phyloP scores from a whole-genome alignment of 805 yeast species.

The Jamesozyma piceae region DNA sequence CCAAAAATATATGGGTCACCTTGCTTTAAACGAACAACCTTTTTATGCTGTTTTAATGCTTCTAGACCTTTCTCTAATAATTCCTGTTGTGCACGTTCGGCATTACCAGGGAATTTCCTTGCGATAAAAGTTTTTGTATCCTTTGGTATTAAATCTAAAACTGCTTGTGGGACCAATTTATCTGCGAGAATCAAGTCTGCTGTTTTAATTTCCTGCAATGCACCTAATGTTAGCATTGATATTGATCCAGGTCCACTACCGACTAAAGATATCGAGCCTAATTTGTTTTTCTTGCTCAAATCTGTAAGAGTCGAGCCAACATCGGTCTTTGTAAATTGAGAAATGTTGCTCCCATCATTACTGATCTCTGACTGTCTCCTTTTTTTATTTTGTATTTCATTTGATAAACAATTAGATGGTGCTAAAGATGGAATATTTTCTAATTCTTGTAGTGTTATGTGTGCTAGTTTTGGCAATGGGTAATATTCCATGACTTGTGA shows the following conservation, averaged over 20 bases:
- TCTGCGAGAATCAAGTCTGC: conserved; percentile 87
- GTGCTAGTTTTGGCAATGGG: conserved; percentile 59
- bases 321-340: neutral
- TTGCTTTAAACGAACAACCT: conserved; percentile 84
- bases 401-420: neutral
- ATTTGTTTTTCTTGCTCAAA: conserved; percentile 1
- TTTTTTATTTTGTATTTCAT: neutral
- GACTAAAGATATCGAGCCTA: conserved; percentile 67
- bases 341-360: neutral
- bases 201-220: conserved; percentile 63
- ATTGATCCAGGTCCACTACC: conserved; percentile 94
- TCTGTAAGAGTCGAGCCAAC: neutral
- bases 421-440: conserved; percentile 3
- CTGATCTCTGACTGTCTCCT: neutral
- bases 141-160: conserved; percentile 71
- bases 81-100: conserved; percentile 87
- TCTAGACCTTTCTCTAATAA: conserved; percentile 62
- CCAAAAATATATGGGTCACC: conserved; percentile 97
- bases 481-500: conserved; percentile 86
- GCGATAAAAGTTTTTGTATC: conserved; percentile 76
- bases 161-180: conserved; percentile 84
- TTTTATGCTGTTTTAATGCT: conserved; percentile 53
- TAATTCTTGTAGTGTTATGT: conserved; percentile 41
- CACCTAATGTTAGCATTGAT: conserved; percentile 75
- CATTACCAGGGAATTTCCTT: conserved; percentile 91